Conservation (phyloP, 2,329 filamentous ascomycete species). For the Arachnomyces sp. region DNA sequence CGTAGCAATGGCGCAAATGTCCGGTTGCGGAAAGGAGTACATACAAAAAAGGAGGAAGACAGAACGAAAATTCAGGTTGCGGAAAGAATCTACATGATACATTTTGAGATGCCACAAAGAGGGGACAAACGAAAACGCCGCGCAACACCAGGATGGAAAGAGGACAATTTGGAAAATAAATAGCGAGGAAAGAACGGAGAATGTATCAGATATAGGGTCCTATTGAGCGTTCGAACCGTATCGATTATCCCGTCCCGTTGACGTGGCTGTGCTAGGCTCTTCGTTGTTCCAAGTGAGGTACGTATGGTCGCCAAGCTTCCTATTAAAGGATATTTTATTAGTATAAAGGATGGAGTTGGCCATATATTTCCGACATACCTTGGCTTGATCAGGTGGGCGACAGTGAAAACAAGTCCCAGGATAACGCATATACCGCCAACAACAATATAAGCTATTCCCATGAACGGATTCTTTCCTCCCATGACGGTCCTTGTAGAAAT, state of each 20-base stretch:
- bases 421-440: slow-evolving; percentile 89
- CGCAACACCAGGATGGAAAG: background rate
- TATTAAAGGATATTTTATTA: slow-evolving; percentile 29
- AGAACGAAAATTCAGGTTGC: too few species aligned
- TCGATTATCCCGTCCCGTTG: slow-evolving; percentile 50
- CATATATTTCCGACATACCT: slow-evolving; percentile 49
- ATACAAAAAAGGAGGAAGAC: too few species aligned
- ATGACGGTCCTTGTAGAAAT: slow-evolving; percentile 87
- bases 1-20: too few species aligned
- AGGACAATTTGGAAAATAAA: background rate
- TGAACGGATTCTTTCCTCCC: slow-evolving; percentile 89
- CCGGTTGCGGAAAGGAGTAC: too few species aligned
- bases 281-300: slow-evolving; percentile 94
- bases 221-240: slow-evolving; percentile 20
- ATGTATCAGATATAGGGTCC: too few species aligned
- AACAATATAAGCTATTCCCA: slow-evolving; percentile 92
- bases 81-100: too few species aligned
- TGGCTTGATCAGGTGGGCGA: slow-evolving; percentile 84
- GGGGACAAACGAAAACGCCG: background rate
- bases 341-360: background rate
- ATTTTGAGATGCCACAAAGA: background rate
- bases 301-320: slow-evolving; percentile 96
- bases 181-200: slow-evolving; percentile 10
- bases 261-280: slow-evolving; percentile 49
- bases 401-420: slow-evolving; percentile 78